Percentiles rank a stretch among this genome's conserved stretches.
Evolutionary conservation across 2,329 filamentous ascomycete genomes (phyloP).

Genomic region (Monosporascus sp.): DNA sequence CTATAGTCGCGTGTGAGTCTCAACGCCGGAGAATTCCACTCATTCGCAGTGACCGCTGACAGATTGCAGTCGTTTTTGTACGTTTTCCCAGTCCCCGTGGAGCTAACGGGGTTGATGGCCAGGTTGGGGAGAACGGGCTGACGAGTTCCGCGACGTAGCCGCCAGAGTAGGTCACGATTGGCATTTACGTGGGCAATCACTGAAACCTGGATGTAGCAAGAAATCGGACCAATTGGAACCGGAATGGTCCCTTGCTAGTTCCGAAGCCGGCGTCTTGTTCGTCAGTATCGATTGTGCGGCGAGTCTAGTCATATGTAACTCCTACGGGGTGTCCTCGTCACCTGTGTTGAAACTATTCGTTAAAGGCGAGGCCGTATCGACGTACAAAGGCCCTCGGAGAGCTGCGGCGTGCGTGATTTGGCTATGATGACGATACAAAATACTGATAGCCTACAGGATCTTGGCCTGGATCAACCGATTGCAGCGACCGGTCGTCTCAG

Average conservation of each 20-base stretch:
- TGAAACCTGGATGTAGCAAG: constrained; percentile 7
- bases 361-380: constrained; percentile 6
- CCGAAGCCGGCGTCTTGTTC: constrained; percentile 7
- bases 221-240: constrained; percentile 12
- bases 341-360: constrained; percentile 12
- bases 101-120: background rate
- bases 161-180: constrained; percentile 5
- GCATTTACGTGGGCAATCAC: background rate
- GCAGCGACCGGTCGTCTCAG: constrained; percentile 20
- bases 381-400: constrained; percentile 17
- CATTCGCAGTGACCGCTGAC: background rate
- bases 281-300: constrained; percentile 17
- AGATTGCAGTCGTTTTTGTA: background rate
- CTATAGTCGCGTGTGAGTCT: background rate
- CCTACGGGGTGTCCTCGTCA: constrained; percentile 6
- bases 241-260: constrained; percentile 12
- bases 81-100: background rate
- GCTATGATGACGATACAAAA: background rate
- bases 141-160: constrained; percentile 1
- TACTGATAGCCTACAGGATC: constrained; percentile 7
- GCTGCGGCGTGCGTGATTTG: constrained; percentile 14
- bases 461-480: constrained; percentile 19
- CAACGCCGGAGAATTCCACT: background rate
- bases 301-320: constrained; percentile 5
- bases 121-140: background rate